Evolutionary conservation across 768 basidiomycete genomes (phyloP), one percentile per base, ranked within the genome.

Genomic region (Panaeolus papilionaceus): DNA sequence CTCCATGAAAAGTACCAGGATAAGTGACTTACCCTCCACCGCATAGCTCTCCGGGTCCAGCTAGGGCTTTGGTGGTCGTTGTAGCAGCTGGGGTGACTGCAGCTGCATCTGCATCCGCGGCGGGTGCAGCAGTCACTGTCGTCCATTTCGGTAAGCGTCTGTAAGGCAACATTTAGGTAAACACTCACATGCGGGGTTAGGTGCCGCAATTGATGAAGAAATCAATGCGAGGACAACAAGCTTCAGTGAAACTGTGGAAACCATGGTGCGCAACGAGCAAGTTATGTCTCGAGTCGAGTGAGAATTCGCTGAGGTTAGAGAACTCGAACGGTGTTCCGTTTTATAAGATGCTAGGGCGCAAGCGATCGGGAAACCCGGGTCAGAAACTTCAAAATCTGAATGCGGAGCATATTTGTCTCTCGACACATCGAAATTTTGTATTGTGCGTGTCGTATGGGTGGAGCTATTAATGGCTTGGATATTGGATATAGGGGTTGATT

Each of bases 11-110:
- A 14, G 14, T 7, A 58, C 18, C 14, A 47, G 2, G 28, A 33
- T 14, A 16, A 9, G 11, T 4, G 28, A 18, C 54, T 33, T 37
- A 58, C 54, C 54, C 54, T 58, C 54, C 54, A 4, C 54, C 54
- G 33, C 54, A 58, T 33, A 58, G 33, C 54, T 58, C 28, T 16
- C 54, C 54, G 14, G 54, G 54, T 1, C 54, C 54, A 58, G 54
- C 54, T 12, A 58, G 54, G 16, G 14, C 28, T 16, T 58, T 58
- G 28, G 54, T 58, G 14, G 54, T 58, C 3, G 54, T 58, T 37
- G 54, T 33, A 37, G 54, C n/a, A 12, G 54, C 28, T 28, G 26
- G 4, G 28, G n/a, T 58, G 14, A 10, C n/a, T 7, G 54, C 12
- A 16, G 28, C 14, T 16, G 54, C 12, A 58, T 37, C 28, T 18